Percentiles rank a stretch among this genome's conserved stretches.
These are phyloP conservation scores for Solanum okadae DNA, from an alignment of 257 asterid species.

Conservation along the genomic window DNA sequence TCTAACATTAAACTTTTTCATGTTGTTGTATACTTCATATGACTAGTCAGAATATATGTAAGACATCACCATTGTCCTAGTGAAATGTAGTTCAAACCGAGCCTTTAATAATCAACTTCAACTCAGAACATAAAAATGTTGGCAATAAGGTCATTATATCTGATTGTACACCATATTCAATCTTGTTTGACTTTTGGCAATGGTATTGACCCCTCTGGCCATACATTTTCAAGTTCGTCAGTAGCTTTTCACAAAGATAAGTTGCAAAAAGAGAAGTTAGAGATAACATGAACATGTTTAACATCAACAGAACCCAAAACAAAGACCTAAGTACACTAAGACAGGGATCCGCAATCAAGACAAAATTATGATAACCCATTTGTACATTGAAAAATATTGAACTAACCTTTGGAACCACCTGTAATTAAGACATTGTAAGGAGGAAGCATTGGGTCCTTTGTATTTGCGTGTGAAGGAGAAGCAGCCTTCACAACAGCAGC, in stretches of 20 bases:
- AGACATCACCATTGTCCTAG: neutral
- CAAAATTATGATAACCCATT: neutral
- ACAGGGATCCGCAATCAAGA: neutral
- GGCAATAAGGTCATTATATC: neutral
- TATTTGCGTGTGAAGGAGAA: slow-evolving; percentile 4
- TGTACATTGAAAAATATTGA: neutral
- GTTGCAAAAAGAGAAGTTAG: neutral
- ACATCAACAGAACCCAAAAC: neutral
- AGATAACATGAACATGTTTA: neutral
- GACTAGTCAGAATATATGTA: neutral
- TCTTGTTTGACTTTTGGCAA: neutral
- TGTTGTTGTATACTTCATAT: neutral
- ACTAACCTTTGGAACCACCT: slow-evolving; percentile 73
- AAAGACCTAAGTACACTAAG: neutral
- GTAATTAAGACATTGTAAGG: slow-evolving; percentile 83
- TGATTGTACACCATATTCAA: neutral
- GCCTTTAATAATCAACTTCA: neutral
- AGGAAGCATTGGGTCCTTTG: slow-evolving; percentile 55
- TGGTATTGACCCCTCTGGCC: neutral
- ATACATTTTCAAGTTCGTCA: neutral
- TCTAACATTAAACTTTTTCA: neutral
- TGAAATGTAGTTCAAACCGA: neutral
- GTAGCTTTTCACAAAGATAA: neutral
- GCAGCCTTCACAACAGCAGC: slow-evolving; percentile 7
- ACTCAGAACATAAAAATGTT: neutral